Evolutionary conservation across 768 basidiomycete species (phyloP), one percentile per base, ranked within the genome.

Genomic region (Leccinum boreale): DNA sequence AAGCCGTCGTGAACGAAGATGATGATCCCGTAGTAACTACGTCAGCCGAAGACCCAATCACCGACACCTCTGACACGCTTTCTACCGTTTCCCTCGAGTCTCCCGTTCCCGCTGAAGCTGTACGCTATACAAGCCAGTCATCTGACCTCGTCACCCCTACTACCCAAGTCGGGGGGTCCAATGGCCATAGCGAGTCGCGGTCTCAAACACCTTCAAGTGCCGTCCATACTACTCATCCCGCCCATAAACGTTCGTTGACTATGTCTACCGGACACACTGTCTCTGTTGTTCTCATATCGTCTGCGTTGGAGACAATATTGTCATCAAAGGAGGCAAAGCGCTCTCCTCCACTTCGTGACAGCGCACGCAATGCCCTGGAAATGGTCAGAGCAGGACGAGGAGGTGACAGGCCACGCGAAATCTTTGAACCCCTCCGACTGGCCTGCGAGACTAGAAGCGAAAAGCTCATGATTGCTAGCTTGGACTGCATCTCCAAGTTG

Each of bases 401-500:
- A 23, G 86, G 85, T 24, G 88, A 89, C 67, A 78, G 73, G 52
- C 92, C 93, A 39, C 81, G 92, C 58, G 90, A 94, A 67, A 90
- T 98, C 52, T 93, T 99, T 67, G 93, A 97, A 67, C 95, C 97
- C n/a, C 80, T 99, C 55, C 85, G 92, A 50, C 79, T 98, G 53
- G 97, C 97, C 9, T 98, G 97, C 75, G 96, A 98, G 78, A 98
- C 95, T 4, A 83, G 87, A 52, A 90, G 81, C 61, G 94, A 98
- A 70, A 93, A 93, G 64, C 82, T 98, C 33, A 92, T 94, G 88
- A 92, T 97, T 69, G 92, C 94, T 17, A 96, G 95, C 65, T 78
- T 99, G 71, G 97, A 99, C 73, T 95, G 97, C 68, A 94, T 98
- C 59, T 92, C 94, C 55, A 99, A 99, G 74, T 84, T 99, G 63